These are phyloP conservation scores for Penicillium atrosanguineum DNA, from an alignment of 495 filamentous ascomycete genomes.

Conservation along the genomic window DNA sequence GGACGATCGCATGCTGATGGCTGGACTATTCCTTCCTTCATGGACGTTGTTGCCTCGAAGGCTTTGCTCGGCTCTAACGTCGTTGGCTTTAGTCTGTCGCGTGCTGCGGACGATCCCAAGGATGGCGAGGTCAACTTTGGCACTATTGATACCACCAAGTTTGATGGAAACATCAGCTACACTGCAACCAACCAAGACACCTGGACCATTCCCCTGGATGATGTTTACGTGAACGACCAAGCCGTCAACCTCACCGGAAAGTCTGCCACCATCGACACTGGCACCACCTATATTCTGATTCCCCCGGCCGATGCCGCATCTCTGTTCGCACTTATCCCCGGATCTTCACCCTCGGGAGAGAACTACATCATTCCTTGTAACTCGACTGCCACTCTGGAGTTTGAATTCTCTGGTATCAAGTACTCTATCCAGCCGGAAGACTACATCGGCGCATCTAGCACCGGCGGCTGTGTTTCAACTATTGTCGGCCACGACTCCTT, in stretches of 20 bases:
- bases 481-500: constrained; percentile 52
- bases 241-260: constrained; percentile 46
- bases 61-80: constrained; percentile 60
- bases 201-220: constrained; percentile 71
- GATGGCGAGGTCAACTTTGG: constrained; percentile 80
- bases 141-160: constrained; percentile 60
- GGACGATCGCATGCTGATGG: constrained; percentile 47
- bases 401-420: constrained; percentile 55
- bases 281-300: constrained; percentile 72
- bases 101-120: constrained; percentile 59
- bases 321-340: constrained; percentile 65
- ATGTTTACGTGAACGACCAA: constrained; percentile 56
- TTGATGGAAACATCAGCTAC: constrained; percentile 64
- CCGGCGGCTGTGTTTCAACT: constrained; percentile 59
- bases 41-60: constrained; percentile 58
- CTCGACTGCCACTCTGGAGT: constrained; percentile 50
- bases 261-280: constrained; percentile 74
- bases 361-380: constrained; percentile 70
- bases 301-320: constrained; percentile 60
- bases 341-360: constrained; percentile 47
- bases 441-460: constrained; percentile 55
- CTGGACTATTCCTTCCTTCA: constrained; percentile 56
- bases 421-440: constrained; percentile 67
- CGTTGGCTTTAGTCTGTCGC: constrained; percentile 64
- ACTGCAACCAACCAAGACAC: constrained; percentile 42